Evolutionary conservation across 1,139 yeast genomes (phyloP), one percentile per base, ranked within the genome.

Genomic region (Sugiyamaella novakii): DNA sequence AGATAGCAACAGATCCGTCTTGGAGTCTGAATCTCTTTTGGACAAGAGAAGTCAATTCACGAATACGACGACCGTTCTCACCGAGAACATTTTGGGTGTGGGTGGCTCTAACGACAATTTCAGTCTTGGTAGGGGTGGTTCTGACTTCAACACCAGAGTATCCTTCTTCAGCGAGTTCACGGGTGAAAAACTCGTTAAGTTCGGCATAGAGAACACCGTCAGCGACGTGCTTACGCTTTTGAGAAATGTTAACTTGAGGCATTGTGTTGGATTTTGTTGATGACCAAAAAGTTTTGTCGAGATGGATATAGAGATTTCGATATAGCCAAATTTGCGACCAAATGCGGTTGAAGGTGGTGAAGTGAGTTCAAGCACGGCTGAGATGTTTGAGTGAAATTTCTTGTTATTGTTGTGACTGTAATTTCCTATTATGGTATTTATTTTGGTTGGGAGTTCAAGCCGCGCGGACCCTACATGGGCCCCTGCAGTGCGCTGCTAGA

Each of bases 141-240:
- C 98, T 88, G 76, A 94, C 97, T 81, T 94, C 98, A 72, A 92
- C 96, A 81, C 99, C 99, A 70, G 98, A 94, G 84, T 92, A 92
- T 74, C 99, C 99, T 80, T 92, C 97, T 81, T 92, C 98, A 70
- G 98, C 96, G 74, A 92, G 87, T 79, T 92, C 98, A 81, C 98
- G 89, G 83, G 98, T 88, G 88, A 92, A 94, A 94, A 92, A 92
- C 82, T 92, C 98, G 85, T 92, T 92, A 74, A 92, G 82, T 81
- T 92, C 99, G 78, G 99, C 99, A 95, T 85, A 92, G 84, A 92
- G 88, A 72, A 92, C 99, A 87, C 99, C 99, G 83, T 92, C 99
- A 78, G 97, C 97, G 77, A 91, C 97, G 70, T 69, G 74, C 71
- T 69, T 70, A 65, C 75, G 68, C 72, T 71, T 72, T 60, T 65